phyloP scores from a whole-genome alignment of 306 rosid genomes.

The Oemleria cerasiformis region DNA sequence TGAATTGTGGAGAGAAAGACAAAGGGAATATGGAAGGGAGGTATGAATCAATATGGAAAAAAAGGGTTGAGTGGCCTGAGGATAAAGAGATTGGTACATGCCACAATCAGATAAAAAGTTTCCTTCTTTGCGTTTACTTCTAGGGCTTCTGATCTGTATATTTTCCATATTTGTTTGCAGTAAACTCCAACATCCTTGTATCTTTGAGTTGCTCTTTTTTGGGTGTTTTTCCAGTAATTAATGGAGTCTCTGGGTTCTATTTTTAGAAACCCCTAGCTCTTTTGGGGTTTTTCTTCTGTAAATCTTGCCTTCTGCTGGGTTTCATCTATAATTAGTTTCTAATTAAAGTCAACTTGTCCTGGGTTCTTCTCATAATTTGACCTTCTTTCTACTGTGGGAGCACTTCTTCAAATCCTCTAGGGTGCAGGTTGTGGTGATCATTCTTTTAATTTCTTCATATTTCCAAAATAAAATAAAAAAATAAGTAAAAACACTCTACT shows the following conservation, averaged over 20 bases:
- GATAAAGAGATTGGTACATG: constrained; percentile 21
- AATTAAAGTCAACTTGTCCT: neutral
- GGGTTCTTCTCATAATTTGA: neutral
- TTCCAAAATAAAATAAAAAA: too few relatives aligned
- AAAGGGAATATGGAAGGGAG: constrained; percentile 23
- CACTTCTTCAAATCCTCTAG: neutral
- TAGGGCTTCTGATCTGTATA: constrained; percentile 38
- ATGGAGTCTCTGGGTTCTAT: constrained; percentile 3
- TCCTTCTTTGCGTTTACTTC: constrained; percentile 2
- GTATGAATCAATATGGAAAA: constrained; percentile 28
- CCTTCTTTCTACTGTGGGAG: neutral
- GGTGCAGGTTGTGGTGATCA: neutral
- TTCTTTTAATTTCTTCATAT: neutral
- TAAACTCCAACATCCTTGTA: neutral
- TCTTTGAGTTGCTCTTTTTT: neutral
- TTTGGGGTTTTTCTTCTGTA: neutral
- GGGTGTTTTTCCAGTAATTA: neutral
- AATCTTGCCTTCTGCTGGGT: constrained; percentile 2
- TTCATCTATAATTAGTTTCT: neutral
- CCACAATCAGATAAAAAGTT: neutral
- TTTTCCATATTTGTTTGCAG: neutral
- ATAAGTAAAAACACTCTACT: too few relatives aligned
- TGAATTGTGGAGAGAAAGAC: constrained; percentile 12
- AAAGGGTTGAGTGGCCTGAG: constrained; percentile 18
- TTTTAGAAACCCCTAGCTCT: neutral